Evolutionary conservation across 2,329 filamentous ascomycete genomes (phyloP).

Genomic region (Penicillium sp.): DNA sequence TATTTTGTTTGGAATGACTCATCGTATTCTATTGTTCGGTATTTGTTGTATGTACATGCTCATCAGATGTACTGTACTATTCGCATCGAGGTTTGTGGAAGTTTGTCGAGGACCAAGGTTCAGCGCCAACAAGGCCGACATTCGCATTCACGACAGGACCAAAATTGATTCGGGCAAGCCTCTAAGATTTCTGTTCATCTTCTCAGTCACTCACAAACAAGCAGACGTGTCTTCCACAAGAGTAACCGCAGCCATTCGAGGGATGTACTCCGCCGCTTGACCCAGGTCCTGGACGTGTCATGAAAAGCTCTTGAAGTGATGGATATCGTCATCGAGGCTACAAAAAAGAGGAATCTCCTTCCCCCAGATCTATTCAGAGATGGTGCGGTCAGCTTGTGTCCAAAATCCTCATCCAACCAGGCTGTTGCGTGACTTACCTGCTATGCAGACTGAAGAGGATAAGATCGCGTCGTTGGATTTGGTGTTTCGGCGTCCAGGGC

Average conservation of each 20-base stretch:
- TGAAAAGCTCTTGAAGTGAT: constrained; percentile 42
- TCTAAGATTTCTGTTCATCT: constrained; percentile 55
- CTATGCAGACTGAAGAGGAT: constrained; percentile 5
- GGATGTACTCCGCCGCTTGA: constrained; percentile 42
- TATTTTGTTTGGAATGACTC: too few species aligned
- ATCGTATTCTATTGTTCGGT: too few species aligned
- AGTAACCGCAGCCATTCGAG: constrained; percentile 23
- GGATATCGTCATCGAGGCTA: constrained; percentile 9
- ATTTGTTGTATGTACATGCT: background rate
- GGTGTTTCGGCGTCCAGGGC: constrained; percentile 6
- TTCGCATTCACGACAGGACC: too few species aligned
- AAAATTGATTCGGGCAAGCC: constrained; percentile 26
- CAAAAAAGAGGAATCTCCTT: background rate
- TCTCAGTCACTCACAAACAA: constrained; percentile 45
- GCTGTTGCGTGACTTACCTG: constrained; percentile 9
- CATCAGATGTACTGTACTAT: background rate
- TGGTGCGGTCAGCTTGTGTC: background rate
- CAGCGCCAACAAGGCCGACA: too few species aligned
- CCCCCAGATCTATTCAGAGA: background rate
- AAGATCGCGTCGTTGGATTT: constrained; percentile 13
- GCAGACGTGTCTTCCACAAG: constrained; percentile 42
- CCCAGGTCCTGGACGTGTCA: constrained; percentile 34
- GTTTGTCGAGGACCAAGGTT: too few species aligned
- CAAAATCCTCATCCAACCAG: background rate
- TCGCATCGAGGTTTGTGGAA: background rate